Conservation (phyloP, 2,329 filamentous ascomycete species). For the Epicoccum sorghinum region DNA sequence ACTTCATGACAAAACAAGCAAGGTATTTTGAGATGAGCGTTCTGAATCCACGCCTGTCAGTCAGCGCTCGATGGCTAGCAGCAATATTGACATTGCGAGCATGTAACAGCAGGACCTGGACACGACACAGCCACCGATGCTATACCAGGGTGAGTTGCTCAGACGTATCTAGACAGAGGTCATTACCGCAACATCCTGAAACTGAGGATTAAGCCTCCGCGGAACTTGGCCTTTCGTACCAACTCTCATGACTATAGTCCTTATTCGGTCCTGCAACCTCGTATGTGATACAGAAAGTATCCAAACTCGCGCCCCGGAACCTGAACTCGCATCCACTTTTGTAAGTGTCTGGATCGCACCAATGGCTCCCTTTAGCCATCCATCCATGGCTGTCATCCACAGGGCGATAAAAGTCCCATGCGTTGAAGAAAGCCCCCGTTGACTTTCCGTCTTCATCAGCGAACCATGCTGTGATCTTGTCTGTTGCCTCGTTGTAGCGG, state of each 20-base stretch:
- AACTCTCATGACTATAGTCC: slow-evolving; percentile 63
- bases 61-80: too few relatives aligned
- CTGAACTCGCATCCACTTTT: slow-evolving; percentile 71
- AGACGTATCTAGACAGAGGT: too few relatives aligned
- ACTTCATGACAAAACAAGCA: neutral
- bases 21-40: neutral
- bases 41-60: too few relatives aligned
- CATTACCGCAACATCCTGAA: too few relatives aligned
- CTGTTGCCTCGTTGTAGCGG: slow-evolving; percentile 67
- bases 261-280: slow-evolving; percentile 74
- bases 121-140: too few relatives aligned
- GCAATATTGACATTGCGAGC: too few relatives aligned
- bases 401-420: slow-evolving; percentile 64
- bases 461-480: slow-evolving; percentile 75
- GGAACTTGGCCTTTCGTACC: slow-evolving; percentile 36
- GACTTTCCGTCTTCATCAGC: slow-evolving; percentile 71
- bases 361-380: slow-evolving; percentile 69
- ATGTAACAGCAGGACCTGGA: too few relatives aligned
- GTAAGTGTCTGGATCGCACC: slow-evolving; percentile 75
- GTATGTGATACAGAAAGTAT: slow-evolving; percentile 59
- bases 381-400: slow-evolving; percentile 56
- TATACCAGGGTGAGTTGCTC: too few relatives aligned
- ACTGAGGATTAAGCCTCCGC: neutral
- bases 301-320: slow-evolving; percentile 45
- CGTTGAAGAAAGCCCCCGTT: slow-evolving; percentile 77